These are phyloP conservation scores for Fraxinus anomala DNA, from an alignment of 257 asterid genomes.

Conservation along the genomic window DNA sequence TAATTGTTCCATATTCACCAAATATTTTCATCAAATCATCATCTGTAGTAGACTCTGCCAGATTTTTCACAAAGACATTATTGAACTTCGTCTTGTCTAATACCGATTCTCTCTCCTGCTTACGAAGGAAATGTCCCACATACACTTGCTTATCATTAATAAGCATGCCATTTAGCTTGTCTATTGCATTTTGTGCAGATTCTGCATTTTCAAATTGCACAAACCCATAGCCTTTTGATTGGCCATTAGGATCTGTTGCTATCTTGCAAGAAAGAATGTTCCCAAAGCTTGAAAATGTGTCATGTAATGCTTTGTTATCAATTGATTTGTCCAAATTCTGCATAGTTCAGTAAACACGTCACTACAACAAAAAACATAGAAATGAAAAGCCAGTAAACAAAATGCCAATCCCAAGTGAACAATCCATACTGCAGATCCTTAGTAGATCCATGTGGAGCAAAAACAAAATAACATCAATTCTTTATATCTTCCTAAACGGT, in stretches of 20 bases:
- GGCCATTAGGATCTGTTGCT: too few species aligned
- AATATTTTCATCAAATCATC: slow-evolving; percentile 4
- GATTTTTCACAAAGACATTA: slow-evolving; percentile 8
- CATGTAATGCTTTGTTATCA: too few species aligned
- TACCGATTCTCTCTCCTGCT: background rate
- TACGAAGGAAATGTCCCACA: too few species aligned
- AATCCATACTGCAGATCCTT: background rate
- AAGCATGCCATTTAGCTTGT: too few species aligned
- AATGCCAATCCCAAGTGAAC: background rate
- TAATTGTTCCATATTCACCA: background rate
- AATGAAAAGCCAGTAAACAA: background rate
- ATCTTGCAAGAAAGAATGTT: too few species aligned
- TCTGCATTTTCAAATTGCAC: too few species aligned
- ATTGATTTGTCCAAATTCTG: background rate
- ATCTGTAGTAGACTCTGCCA: slow-evolving; percentile 4
- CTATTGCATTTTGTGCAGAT: too few species aligned
- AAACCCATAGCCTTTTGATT: too few species aligned
- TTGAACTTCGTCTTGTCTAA: background rate
- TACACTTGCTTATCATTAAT: too few species aligned
- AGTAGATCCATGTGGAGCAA: background rate
- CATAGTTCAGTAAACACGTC: background rate
- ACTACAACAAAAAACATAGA: background rate
- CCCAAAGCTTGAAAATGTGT: too few species aligned
- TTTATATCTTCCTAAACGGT: background rate
- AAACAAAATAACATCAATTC: background rate